phyloP scores from a whole-genome alignment of 1,284 basidiomycete species.

The Boletellus sp. region DNA sequence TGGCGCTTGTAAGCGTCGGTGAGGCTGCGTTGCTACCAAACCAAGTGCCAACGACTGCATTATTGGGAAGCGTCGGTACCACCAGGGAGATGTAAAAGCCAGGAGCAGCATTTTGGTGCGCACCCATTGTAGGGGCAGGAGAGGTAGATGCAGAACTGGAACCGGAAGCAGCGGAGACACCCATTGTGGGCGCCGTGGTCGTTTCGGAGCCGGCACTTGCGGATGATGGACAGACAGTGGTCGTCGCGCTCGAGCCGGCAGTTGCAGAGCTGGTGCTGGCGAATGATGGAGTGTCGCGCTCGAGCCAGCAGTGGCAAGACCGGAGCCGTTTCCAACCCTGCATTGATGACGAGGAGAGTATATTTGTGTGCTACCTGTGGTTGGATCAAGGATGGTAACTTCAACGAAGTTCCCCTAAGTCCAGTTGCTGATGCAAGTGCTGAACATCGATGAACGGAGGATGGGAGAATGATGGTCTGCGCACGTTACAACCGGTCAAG shows the following conservation, averaged over 20 bases:
- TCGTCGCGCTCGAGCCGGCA: too few relatives aligned
- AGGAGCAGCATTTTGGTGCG: conserved; percentile 12
- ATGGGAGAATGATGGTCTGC: too few relatives aligned
- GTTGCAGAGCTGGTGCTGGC: too few relatives aligned
- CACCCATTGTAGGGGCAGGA: background rate
- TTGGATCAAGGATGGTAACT: conserved; percentile 27
- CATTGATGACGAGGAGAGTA: conserved; percentile 28
- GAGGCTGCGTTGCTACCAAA: conserved; percentile 26
- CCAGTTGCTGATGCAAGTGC: conserved; percentile 25
- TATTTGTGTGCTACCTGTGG: conserved; percentile 26
- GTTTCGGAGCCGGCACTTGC: too few relatives aligned
- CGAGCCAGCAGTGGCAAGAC: too few relatives aligned
- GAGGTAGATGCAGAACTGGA: background rate
- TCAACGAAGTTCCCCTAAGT: conserved; percentile 27
- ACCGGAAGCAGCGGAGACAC: background rate
- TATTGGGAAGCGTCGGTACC: conserved; percentile 22
- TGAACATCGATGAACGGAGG: too few relatives aligned
- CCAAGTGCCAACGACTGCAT: conserved; percentile 26
- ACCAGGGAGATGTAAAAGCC: conserved; percentile 23
- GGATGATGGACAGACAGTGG: too few relatives aligned
- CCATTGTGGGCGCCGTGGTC: background rate
- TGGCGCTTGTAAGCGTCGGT: conserved; percentile 21
- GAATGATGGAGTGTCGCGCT: too few relatives aligned
- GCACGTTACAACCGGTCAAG: conserved; percentile 28
- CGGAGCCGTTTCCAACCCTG: conserved; percentile 13